Conservation (phyloP, 2,329 filamentous ascomycete species). For the Triangularia verruculosa region DNA sequence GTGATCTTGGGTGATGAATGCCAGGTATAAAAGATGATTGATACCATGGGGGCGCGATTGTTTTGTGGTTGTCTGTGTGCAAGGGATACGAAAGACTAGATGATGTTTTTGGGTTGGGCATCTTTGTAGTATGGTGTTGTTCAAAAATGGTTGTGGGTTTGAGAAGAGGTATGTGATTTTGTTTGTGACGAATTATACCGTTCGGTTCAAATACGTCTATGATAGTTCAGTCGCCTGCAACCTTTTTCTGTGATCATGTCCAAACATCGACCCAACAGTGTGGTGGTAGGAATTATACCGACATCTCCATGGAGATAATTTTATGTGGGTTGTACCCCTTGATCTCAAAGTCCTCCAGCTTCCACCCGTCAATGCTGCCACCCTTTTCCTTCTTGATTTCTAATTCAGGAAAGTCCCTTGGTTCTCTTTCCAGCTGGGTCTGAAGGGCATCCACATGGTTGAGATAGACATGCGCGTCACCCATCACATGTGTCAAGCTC, state of each 20-base stretch:
- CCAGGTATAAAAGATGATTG: background rate
- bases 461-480: slow-evolving; percentile 93
- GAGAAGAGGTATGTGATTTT: background rate
- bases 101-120: background rate
- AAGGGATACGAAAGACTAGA: background rate
- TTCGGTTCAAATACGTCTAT: background rate
- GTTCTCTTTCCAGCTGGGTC: slow-evolving; percentile 75
- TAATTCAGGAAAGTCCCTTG: slow-evolving; percentile 75
- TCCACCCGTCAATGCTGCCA: slow-evolving; percentile 86
- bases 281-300: slow-evolving; percentile 53
- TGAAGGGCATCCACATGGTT: slow-evolving; percentile 89
- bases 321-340: slow-evolving; percentile 89
- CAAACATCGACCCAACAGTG: background rate
- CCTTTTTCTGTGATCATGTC: background rate
- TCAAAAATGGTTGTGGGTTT: background rate
- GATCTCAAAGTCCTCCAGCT: slow-evolving; percentile 80
- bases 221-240: background rate
- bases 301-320: slow-evolving; percentile 98
- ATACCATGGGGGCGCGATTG: background rate
- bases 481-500: slow-evolving; percentile 91
- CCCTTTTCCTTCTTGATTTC: slow-evolving; percentile 66
- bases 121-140: background rate
- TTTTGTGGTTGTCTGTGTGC: too few species aligned
- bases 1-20: background rate
- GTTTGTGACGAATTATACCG: background rate